A percentile compares a stretch with the other conserved stretches of the same genome.
Evolutionary conservation across 768 basidiomycete genomes (phyloP).

Genomic region (Aureoboletus auriporus): DNA sequence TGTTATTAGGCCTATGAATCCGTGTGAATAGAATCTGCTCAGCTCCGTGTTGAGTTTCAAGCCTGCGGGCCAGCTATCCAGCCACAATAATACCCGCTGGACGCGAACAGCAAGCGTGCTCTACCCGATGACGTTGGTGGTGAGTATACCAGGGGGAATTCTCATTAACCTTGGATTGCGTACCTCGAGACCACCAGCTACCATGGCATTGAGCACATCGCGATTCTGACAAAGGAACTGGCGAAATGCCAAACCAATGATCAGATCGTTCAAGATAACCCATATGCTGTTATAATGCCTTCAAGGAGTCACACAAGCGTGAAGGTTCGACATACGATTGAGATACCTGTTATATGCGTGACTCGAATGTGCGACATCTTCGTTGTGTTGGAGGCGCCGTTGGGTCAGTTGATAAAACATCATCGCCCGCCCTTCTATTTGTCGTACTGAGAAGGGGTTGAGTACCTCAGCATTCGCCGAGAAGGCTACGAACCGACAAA

Average conservation of each 20-base stretch:
- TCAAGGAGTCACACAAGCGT: not conserved
- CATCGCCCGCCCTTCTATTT: conserved; percentile 53
- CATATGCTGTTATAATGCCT: conserved; percentile 93
- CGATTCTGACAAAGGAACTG: conserved; percentile 68
- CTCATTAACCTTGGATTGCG: not conserved
- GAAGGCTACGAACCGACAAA: conserved; percentile 20
- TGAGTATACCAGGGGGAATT: not conserved
- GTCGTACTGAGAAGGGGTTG: conserved; percentile 42
- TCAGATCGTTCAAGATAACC: conserved; percentile 88
- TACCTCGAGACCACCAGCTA: conserved; percentile 41
- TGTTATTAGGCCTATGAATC: conserved; percentile 60
- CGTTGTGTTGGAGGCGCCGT: conserved; percentile 32
- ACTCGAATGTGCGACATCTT: conserved; percentile 37
- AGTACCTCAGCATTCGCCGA: not conserved
- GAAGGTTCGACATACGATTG: not conserved
- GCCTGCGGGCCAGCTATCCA: conserved; percentile 95
- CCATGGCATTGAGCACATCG: conserved; percentile 38
- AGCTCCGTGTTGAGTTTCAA: conserved; percentile 95
- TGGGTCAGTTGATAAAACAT: conserved; percentile 41
- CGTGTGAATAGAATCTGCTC: conserved; percentile 77
- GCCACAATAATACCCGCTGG: conserved; percentile 63
- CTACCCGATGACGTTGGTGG: conserved; percentile 10
- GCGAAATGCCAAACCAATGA: conserved; percentile 73
- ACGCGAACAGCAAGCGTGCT: conserved; percentile 32
- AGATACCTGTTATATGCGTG: conserved; percentile 66